Evolutionary conservation across 2,329 filamentous ascomycete species (phyloP).

Genomic region (Aspergillus ibericus): DNA sequence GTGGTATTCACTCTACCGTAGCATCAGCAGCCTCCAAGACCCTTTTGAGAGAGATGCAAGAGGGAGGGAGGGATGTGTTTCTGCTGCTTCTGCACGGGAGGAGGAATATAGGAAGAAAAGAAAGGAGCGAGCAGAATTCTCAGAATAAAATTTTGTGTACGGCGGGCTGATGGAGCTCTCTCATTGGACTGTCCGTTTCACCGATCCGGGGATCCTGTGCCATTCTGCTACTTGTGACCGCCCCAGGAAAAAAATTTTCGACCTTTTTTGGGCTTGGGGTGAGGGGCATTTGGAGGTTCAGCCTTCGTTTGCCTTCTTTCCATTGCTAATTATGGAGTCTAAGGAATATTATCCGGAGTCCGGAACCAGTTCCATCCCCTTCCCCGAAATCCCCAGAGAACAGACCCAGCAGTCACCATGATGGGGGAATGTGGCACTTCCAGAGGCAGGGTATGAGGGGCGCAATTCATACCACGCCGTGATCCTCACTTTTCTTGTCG

Average conservation of each 20-base stretch:
- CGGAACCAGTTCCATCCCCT: neutral
- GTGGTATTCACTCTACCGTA: slow-evolving; percentile 37
- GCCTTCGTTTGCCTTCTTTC: slow-evolving; percentile 7
- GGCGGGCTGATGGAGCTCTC: slow-evolving; percentile 18
- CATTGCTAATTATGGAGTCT: slow-evolving; percentile 5
- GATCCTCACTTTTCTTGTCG: no score
- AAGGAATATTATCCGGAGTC: neutral
- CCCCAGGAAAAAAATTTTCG: slow-evolving; percentile 18
- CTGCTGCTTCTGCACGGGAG: slow-evolving; percentile 31
- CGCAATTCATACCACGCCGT: neutral
- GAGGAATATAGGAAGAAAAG: slow-evolving; percentile 26
- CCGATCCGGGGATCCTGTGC: slow-evolving; percentile 20
- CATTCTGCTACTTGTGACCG: slow-evolving; percentile 23
- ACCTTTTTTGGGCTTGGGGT: neutral
- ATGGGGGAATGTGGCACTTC: no score
- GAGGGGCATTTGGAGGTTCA: neutral
- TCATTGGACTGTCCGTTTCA: slow-evolving; percentile 24
- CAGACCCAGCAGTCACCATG: neutral
- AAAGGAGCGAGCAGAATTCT: slow-evolving; percentile 19
- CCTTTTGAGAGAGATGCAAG: slow-evolving; percentile 17
- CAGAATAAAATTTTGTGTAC: slow-evolving; percentile 29
- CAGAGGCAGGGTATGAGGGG: neutral
- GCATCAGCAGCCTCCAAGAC: slow-evolving; percentile 39
- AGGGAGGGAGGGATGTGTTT: slow-evolving; percentile 18
- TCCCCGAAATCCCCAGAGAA: neutral